A percentile compares a stretch with the other conserved stretches of the same genome.
phyloP scores from a whole-genome alignment of 257 asterid species.

The Coffea eugenioides region DNA sequence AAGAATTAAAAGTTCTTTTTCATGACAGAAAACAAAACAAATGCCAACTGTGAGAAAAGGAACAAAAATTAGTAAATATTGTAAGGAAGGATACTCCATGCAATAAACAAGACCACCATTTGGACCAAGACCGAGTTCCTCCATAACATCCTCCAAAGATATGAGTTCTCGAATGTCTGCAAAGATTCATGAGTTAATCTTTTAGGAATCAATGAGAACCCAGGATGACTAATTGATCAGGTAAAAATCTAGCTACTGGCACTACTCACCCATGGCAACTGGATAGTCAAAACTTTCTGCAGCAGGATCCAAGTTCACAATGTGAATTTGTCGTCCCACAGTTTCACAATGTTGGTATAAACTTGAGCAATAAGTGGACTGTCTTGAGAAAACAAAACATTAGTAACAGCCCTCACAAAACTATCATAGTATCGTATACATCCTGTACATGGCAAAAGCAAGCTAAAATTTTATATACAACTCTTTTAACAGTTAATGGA shows the following conservation, averaged over 20 bases:
- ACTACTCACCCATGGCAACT: slow-evolving; percentile 77
- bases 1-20: neutral
- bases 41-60: slow-evolving; percentile 1
- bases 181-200: slow-evolving; percentile 16
- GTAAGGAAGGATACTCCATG: slow-evolving; percentile 92
- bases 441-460: neutral
- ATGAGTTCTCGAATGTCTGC: slow-evolving; percentile 87
- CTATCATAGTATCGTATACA: neutral
- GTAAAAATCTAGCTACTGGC: neutral
- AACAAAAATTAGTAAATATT: neutral
- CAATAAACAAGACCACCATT: slow-evolving; percentile 96
- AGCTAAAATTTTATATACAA: neutral
- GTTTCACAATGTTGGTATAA: slow-evolving; percentile 82
- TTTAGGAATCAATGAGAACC: neutral
- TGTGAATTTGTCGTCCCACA: slow-evolving; percentile 67
- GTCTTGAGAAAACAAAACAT: slow-evolving; percentile 21
- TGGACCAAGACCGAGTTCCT: slow-evolving; percentile 88
- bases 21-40: neutral
- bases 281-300: slow-evolving; percentile 97
- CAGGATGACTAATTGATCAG: neutral
- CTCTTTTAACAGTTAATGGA: neutral
- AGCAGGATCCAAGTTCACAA: slow-evolving; percentile 95
- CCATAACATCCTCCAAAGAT: slow-evolving; percentile 93
- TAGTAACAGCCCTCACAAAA: neutral
- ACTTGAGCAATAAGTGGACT: slow-evolving; percentile 94